Evolutionary conservation across 495 filamentous ascomycete species (phyloP), one percentile per base, ranked within the genome.

Genomic region (Stereocaulon alpinum): DNA sequence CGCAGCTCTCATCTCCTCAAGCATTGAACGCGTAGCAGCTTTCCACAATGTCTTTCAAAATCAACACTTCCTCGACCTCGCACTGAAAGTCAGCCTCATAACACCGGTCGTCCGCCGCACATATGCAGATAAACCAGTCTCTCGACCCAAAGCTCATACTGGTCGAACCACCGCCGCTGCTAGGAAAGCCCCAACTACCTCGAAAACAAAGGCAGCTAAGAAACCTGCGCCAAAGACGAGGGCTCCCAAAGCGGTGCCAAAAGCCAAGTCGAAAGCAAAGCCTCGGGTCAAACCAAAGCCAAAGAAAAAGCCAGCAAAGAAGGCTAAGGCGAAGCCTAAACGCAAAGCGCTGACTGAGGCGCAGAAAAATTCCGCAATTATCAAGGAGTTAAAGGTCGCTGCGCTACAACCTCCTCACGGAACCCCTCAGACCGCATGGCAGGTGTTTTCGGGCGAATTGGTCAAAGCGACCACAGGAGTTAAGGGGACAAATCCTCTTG

Each of bases 321-420:
- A 64, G 15, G 40, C 55, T 30, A 70, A 68, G 54, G 40, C 67
- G 2, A 67, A 67, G 62, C 51, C 51, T 11, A 70, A 63, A 53
- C 65, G 61, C 52, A 64, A 64, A 48, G 34, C 12, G 9, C 12
- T 37, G 34, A 11, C 34, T 37, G 34, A 37, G 34, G 34, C 34
- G 12, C 34, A 37, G 34, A 37, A 37, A 6, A 37, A 11, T 9
- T 9, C 52, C n/a, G 52, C 34, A 29, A 17, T 2, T 27, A 18
- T 55, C 52, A 68, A 63, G 56, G 63, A 57, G 50, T 68, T 76
- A 37, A 74, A 74, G 60, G 55, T 40, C 11, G 61, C 61, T 40
- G 69, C 71, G 4, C 65, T 80, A 41, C 20, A 62, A 6, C 63
- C 67, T 6, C 76, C 76, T 4, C 68, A 69, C 62, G 60, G 50